Evolutionary conservation across 208 protist species (phyloP), one percentile per base, ranked within the genome.

Genomic region (Trypanosoma lewisi): DNA sequence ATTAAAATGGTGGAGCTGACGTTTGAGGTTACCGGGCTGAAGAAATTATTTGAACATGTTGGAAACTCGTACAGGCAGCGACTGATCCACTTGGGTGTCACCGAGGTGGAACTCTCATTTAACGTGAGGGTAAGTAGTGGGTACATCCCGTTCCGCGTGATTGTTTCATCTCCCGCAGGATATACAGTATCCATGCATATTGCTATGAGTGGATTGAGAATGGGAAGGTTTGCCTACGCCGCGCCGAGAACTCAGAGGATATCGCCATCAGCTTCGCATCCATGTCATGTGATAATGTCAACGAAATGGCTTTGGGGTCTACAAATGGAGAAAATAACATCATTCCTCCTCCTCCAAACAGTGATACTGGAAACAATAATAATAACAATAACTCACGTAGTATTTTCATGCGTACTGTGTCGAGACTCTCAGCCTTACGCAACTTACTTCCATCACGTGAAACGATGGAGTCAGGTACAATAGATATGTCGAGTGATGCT

Each of bases 61-160:
- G 78, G 76, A 45, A 74, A 68, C 60, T 77, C 78, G 17, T 85
- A 91, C 70, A 71, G 82, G 70, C 64, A 78, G 45, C 79, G 75
- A 16, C 75, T 95, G 19, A 60, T 70, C 27, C 62, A 78, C 58
- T 75, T 97, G 25, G 79, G 84, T 30, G 75, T 97, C 8, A 64
- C 58, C 12, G 87, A 95, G 57, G 81, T 93, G 41, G 92, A 97
- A 70, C 75, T 97, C 4, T 80, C 87, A 42, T 91, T 93, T 55
- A 75, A 85, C 44, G 77, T 88, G 1, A 63, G 58, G 48, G 77
- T 83, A 4, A 48, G 73, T 21, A 70, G 64, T 41, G 73, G 75
- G 8, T 63, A 86, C 44, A 85, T 95, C 39, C 89, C 85, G 25
- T 84, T 97, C 51, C 83, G 94, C 28, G 90, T 97, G 56, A 78